phyloP scores from a whole-genome alignment of 257 asterid species.

The Rubia yunnanensis region DNA sequence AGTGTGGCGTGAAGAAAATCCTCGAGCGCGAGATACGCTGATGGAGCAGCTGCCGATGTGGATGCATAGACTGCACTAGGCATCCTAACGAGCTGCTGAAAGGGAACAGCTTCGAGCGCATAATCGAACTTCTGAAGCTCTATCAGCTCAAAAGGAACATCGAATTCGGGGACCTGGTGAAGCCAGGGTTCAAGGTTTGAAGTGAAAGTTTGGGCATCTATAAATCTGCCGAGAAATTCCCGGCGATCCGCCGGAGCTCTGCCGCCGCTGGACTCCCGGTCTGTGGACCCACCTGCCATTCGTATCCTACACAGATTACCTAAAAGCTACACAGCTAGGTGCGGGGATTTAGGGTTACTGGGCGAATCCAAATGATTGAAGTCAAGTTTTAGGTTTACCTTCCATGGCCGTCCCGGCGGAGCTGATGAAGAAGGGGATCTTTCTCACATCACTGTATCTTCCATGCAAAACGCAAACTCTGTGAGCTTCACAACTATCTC shows the following conservation, averaged over 20 bases:
- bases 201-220: constrained; percentile 48
- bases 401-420: neutral
- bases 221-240: constrained; percentile 79
- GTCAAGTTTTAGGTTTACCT: neutral
- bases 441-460: neutral
- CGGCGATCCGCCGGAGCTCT: constrained; percentile 54
- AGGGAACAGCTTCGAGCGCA: constrained; percentile 78
- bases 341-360: neutral
- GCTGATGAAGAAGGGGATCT: neutral
- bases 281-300: constrained; percentile 59
- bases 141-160: constrained; percentile 80
- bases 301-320: neutral
- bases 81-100: constrained; percentile 91
- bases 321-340: no score
- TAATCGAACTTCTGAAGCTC: constrained; percentile 95
- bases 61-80: constrained; percentile 78
- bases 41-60: constrained; percentile 50
- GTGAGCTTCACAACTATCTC: neutral
- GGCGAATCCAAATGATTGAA: neutral
- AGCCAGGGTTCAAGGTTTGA: constrained; percentile 52
- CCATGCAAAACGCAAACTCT: neutral
- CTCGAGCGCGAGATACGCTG: constrained; percentile 87
- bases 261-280: constrained; percentile 65
- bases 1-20: constrained; percentile 81
- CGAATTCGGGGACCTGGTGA: constrained; percentile 45